phyloP scores from a whole-genome alignment of 208 protist species.

The Trypanosoma boissoni region DNA sequence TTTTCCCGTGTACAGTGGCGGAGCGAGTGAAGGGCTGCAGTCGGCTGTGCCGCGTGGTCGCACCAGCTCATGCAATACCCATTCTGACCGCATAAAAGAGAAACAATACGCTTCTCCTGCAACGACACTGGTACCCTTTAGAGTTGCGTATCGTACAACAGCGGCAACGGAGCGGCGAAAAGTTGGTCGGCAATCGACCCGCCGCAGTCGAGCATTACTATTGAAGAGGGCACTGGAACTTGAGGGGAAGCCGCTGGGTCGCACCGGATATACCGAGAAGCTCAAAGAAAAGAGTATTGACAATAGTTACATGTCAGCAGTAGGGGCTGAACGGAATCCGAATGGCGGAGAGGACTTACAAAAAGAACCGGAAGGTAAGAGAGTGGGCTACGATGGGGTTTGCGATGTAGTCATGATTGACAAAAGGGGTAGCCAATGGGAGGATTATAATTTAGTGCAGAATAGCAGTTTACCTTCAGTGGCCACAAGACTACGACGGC shows the following conservation, averaged over 20 bases:
- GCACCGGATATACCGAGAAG: neutral
- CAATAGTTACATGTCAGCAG: neutral
- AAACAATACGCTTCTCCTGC: neutral
- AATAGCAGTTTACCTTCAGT: too few species aligned
- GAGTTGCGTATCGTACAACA: constrained; percentile 14
- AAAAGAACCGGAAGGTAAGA: too few species aligned
- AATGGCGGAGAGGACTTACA: too few species aligned
- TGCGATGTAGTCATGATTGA: too few species aligned
- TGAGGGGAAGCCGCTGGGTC: constrained; percentile 11
- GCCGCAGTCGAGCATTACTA: constrained; percentile 17
- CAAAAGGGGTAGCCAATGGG: too few species aligned
- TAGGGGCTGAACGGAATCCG: neutral
- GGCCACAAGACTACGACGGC: too few species aligned
- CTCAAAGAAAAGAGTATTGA: neutral
- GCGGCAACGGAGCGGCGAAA: constrained; percentile 7
- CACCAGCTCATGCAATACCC: neutral
- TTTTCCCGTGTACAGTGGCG: neutral
- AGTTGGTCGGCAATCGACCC: constrained; percentile 6
- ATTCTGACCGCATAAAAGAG: neutral
- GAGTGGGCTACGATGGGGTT: too few species aligned
- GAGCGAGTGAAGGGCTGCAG: neutral
- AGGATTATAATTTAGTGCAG: too few species aligned
- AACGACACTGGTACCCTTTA: neutral
- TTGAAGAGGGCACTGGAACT: constrained; percentile 16
- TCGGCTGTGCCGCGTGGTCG: neutral